phyloP scores from a whole-genome alignment of 176 grass and related monocot genomes.

The Aegilops speltoides region DNA sequence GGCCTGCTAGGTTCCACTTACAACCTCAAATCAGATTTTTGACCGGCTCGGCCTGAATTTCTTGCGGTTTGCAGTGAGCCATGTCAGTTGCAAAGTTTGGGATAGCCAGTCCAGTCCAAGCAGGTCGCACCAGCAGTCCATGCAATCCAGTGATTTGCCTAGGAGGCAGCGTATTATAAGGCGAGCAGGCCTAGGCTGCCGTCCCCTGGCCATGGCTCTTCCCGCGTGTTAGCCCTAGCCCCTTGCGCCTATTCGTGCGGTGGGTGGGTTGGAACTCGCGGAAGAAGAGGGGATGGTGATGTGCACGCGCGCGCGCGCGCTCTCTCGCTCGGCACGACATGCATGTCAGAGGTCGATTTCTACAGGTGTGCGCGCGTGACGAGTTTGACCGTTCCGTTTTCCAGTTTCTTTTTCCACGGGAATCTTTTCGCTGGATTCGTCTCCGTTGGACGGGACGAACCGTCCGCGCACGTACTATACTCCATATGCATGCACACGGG shows the following conservation, averaged over 20 bases:
- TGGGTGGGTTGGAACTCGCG: constrained; percentile 28
- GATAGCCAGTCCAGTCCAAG: constrained; percentile 23
- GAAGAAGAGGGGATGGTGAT: not conserved
- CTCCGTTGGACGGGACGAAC: constrained; percentile 41
- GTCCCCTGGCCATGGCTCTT: not conserved
- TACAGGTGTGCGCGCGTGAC: constrained; percentile 12
- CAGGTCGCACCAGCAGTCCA: constrained; percentile 27
- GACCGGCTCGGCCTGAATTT: not conserved
- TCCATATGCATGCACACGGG: constrained; percentile 4
- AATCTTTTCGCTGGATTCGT: constrained; percentile 51
- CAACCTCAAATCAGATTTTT: not conserved
- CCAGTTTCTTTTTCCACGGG: constrained; percentile 11
- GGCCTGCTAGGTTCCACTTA: not conserved
- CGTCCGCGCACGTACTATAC: constrained; percentile 21
- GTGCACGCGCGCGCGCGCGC: constrained; percentile 29
- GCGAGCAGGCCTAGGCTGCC: constrained; percentile 34
- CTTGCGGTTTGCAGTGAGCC: not conserved
- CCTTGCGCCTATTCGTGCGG: constrained; percentile 34
- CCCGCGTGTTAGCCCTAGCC: not conserved
- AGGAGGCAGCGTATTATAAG: not conserved
- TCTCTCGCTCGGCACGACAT: constrained; percentile 26
- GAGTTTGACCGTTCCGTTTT: constrained; percentile 25
- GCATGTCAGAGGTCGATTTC: constrained; percentile 42
- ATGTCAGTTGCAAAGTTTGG: constrained; percentile 5
- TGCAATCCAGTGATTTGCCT: constrained; percentile 44